These are phyloP conservation scores for Arctostaphylos glauca DNA, from an alignment of 148 eudicot species.

Conservation along the genomic window DNA sequence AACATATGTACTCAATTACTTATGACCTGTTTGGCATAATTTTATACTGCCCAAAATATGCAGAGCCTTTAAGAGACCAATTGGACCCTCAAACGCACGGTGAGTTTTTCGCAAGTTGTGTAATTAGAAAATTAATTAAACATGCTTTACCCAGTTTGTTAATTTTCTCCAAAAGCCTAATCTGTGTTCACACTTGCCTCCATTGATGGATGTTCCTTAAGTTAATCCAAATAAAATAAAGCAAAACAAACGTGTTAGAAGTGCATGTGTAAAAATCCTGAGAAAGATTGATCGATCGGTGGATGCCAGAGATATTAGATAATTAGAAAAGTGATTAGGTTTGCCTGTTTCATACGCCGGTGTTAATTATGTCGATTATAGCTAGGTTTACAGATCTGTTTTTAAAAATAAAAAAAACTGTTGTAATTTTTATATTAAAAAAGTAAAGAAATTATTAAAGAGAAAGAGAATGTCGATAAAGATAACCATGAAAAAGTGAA, in stretches of 20 bases:
- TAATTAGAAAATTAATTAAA: neutral
- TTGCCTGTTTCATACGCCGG: no score
- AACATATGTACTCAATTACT: neutral
- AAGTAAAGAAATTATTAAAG: no score
- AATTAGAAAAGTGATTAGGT: no score
- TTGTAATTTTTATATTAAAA: no score
- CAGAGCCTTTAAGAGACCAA: neutral
- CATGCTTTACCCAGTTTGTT: neutral
- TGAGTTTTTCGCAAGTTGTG: neutral
- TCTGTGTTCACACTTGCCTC: neutral
- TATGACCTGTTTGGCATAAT: neutral
- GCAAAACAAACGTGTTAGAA: neutral
- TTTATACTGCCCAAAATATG: neutral
- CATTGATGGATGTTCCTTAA: neutral
- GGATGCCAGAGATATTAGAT: neutral
- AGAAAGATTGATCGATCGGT: neutral
- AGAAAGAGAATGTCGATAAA: no score
- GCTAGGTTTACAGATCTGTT: no score
- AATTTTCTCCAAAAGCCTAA: neutral
- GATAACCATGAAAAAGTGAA: no score
- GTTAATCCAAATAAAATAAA: neutral
- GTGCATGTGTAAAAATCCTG: neutral
- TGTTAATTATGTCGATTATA: no score
- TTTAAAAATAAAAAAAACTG: no score
- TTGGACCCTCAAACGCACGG: neutral